A percentile compares a stretch with the other conserved stretches of the same genome.
Conservation (phyloP, 169 alveolate genomes). For the Eimeria maxima region DNA sequence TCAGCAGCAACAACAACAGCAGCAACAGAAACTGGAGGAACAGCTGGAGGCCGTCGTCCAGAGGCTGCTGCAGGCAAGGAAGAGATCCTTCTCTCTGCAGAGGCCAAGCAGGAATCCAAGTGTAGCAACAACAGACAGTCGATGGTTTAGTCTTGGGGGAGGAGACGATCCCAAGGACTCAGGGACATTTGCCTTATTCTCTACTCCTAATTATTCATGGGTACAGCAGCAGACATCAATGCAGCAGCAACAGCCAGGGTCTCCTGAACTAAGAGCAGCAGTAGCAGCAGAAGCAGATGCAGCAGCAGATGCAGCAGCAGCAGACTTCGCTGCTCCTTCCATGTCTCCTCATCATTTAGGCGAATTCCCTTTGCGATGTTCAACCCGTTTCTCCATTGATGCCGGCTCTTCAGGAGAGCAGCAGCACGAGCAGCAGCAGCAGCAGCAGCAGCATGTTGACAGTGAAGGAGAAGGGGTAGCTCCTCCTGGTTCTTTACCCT, state of each 20-base stretch:
- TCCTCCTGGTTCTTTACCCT: neutral
- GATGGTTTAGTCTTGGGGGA: slow-evolving; percentile 15
- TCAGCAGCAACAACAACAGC: slow-evolving; percentile 59
- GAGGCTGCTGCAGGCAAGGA: slow-evolving; percentile 29
- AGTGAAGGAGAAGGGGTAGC: neutral
- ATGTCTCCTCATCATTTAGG: neutral
- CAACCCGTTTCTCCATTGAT: neutral
- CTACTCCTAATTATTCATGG: neutral
- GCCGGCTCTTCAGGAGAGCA: slow-evolving; percentile 5
- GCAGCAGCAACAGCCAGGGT: neutral
- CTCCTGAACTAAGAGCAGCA: too few relatives aligned
- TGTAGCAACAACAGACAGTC: slow-evolving; percentile 24
- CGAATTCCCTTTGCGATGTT: neutral
- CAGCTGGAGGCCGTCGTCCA: slow-evolving; percentile 27
- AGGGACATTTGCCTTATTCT: neutral
- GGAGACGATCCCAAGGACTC: neutral
- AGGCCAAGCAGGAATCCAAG: neutral
- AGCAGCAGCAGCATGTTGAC: slow-evolving; percentile 4
- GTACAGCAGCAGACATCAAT: neutral
- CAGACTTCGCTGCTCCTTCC: too few relatives aligned
- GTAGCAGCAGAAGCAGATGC: too few relatives aligned
- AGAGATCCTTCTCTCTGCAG: neutral
- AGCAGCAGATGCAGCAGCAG: too few relatives aligned
- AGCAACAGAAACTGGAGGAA: neutral
- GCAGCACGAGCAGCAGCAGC: slow-evolving; percentile 60